Percentiles rank a stretch among this genome's conserved stretches.
phyloP scores from a whole-genome alignment of 2,329 filamentous ascomycete species.

The Fusarium sp. region DNA sequence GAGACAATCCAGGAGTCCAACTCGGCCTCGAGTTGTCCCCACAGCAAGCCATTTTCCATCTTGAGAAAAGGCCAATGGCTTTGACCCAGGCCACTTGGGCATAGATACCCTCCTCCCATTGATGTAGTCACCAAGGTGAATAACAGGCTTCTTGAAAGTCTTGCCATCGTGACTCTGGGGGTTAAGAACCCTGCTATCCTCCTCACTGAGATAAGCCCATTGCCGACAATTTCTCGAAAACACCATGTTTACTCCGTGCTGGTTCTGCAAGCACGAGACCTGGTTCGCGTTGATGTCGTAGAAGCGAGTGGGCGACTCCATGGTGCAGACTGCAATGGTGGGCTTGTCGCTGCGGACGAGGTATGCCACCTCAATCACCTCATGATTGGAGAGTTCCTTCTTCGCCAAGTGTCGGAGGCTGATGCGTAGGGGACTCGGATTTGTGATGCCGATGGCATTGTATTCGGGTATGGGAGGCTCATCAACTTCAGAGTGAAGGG shows the following conservation, averaged over 20 bases:
- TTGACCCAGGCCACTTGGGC: conserved; percentile 38
- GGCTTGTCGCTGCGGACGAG: conserved; percentile 32
- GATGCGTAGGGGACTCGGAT: conserved; percentile 41
- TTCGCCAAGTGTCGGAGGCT: conserved; percentile 44
- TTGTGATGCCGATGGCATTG: conserved; percentile 43
- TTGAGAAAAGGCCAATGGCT: conserved; percentile 42
- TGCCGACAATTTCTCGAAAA: conserved; percentile 36
- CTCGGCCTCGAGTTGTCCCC: conserved; percentile 34
- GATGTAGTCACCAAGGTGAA: conserved; percentile 42
- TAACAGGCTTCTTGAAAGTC: conserved; percentile 39
- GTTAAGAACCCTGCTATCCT: conserved; percentile 40
- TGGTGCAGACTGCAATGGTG: conserved; percentile 41
- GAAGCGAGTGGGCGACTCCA: conserved; percentile 44
- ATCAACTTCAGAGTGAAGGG: conserved; percentile 39
- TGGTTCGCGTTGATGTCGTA: conserved; percentile 40
- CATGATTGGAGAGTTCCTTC: conserved; percentile 42
- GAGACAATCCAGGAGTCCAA: conserved; percentile 39
- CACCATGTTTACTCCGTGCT: conserved; percentile 43
- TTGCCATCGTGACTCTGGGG: conserved; percentile 37
- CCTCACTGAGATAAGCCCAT: conserved; percentile 45
- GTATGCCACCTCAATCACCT: conserved; percentile 40
- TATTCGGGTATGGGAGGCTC: conserved; percentile 42
- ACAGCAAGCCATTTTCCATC: conserved; percentile 43
- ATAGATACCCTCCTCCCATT: conserved; percentile 34
- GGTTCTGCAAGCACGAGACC: conserved; percentile 33